Evolutionary conservation across 805 yeast species (phyloP).

Genomic region (Tanozyma kutaoensis): DNA sequence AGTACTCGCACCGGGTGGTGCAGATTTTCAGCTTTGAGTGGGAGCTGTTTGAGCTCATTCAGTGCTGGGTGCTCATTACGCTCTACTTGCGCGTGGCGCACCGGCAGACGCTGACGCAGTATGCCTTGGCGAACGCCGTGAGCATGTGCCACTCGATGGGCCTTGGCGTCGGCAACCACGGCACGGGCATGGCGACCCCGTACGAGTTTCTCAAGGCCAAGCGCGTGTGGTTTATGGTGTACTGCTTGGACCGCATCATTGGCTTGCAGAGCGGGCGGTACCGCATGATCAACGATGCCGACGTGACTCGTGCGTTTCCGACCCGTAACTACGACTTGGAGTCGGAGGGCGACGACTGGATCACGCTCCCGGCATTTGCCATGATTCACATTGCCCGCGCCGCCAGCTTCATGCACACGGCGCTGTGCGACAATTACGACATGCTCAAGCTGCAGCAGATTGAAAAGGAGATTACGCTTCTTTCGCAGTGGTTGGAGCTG

Average conservation of each 20-base stretch:
- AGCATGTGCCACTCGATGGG: constrained; percentile 33
- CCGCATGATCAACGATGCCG: constrained; percentile 20
- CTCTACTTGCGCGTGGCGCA: constrained; percentile 29
- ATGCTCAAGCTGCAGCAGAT: constrained; percentile 16
- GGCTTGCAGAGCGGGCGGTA: constrained; percentile 40
- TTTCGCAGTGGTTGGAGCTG: constrained; percentile 18
- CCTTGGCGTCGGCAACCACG: constrained; percentile 13
- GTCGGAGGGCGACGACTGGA: constrained; percentile 31
- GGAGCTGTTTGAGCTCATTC: constrained; percentile 38
- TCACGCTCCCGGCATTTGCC: constrained; percentile 31
- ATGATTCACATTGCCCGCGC: constrained; percentile 30
- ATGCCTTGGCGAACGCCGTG: constrained; percentile 28
- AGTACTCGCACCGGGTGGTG: constrained; percentile 22
- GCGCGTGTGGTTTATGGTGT: constrained; percentile 43
- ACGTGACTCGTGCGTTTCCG: constrained; percentile 21
- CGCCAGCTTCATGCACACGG: constrained; percentile 21
- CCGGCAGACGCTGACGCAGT: constrained; percentile 30
- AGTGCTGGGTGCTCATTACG: constrained; percentile 34
- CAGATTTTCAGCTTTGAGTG: constrained; percentile 32
- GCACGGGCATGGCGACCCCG: constrained; percentile 11
- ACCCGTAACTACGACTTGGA: constrained; percentile 13
- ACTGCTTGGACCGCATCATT: constrained; percentile 37
- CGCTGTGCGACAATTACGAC: constrained; percentile 12
- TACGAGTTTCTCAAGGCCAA: constrained; percentile 34
- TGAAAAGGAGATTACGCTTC: constrained; percentile 14